These are phyloP conservation scores for Huntiella omanensis DNA, from an alignment of 2,329 filamentous ascomycete genomes.

Conservation along the genomic window DNA sequence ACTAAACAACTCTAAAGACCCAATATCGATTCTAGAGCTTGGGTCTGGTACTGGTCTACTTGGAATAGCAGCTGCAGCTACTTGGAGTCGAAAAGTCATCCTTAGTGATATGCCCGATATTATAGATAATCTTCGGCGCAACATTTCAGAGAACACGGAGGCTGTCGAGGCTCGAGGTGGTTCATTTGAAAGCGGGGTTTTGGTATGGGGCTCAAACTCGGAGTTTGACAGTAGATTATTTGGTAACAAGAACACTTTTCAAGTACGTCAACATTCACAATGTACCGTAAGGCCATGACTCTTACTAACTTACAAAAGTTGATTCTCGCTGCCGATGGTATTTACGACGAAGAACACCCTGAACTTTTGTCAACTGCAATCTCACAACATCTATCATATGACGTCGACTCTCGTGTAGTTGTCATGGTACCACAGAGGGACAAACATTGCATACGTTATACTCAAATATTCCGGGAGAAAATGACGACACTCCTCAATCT, in stretches of 20 bases:
- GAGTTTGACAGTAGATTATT: slow-evolving; percentile 28
- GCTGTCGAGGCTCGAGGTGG: slow-evolving; percentile 37
- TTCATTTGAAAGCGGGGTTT: slow-evolving; percentile 38
- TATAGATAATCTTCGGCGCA: slow-evolving; percentile 59
- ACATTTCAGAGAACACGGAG: slow-evolving; percentile 44
- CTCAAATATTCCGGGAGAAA: slow-evolving; percentile 38
- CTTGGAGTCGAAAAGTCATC: slow-evolving; percentile 47
- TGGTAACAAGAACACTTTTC: slow-evolving; percentile 16
- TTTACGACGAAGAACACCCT: slow-evolving; percentile 77
- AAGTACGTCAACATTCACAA: neutral
- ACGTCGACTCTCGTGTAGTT: slow-evolving; percentile 43
- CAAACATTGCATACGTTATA: slow-evolving; percentile 41
- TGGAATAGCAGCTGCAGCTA: slow-evolving; percentile 62
- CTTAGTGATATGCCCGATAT: slow-evolving; percentile 78
- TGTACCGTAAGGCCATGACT: neutral
- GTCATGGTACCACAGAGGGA: slow-evolving; percentile 69
- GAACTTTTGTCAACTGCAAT: slow-evolving; percentile 54
- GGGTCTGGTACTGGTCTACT: slow-evolving; percentile 85
- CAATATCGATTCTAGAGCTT: slow-evolving; percentile 46
- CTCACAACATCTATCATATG: slow-evolving; percentile 41
- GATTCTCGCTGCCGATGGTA: slow-evolving; percentile 66
- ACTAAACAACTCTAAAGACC: slow-evolving; percentile 20
- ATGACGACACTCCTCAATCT: slow-evolving; percentile 34
- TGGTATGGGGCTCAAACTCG: slow-evolving; percentile 51
- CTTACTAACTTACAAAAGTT: slow-evolving; percentile 25